phyloP scores from a whole-genome alignment of 768 basidiomycete genomes.

The Punctularia strigosozonata region DNA sequence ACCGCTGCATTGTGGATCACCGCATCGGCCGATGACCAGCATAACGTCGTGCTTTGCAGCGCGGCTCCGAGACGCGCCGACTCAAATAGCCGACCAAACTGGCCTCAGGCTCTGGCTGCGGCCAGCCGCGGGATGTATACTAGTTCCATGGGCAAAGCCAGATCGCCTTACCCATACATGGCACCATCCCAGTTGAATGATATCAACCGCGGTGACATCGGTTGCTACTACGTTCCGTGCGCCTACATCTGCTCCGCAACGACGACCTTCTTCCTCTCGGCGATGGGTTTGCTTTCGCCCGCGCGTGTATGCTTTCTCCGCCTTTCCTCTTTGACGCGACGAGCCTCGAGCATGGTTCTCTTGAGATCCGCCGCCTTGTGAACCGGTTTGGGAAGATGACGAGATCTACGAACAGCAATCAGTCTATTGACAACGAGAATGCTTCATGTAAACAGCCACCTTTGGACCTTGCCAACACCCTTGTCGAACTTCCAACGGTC shows the following conservation, averaged over 20 bases:
- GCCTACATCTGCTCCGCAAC: constrained; percentile 66
- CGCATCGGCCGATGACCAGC: too few relatives aligned
- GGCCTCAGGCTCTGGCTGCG: too few relatives aligned
- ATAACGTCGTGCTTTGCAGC: too few relatives aligned
- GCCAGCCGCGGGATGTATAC: too few relatives aligned
- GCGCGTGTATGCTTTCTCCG: constrained; percentile 80
- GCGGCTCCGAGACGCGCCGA: too few relatives aligned
- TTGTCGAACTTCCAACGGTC: constrained; percentile 82
- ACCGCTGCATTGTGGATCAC: too few relatives aligned
- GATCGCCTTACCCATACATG: too few relatives aligned
- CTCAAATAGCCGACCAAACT: too few relatives aligned
- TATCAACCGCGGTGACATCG: too few relatives aligned
- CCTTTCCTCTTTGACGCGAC: constrained; percentile 86
- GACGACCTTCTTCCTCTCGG: constrained; percentile 84
- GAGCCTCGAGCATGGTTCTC: constrained; percentile 84
- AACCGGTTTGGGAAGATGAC: constrained; percentile 86
- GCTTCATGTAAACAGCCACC: constrained; percentile 36
- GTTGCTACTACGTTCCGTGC: too few relatives aligned
- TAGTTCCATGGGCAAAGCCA: too few relatives aligned
- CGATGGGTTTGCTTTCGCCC: constrained; percentile 79
- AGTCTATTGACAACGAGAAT: not conserved
- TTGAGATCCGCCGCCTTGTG: constrained; percentile 83
- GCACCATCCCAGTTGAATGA: too few relatives aligned
- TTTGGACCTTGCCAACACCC: constrained; percentile 69
- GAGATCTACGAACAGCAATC: constrained; percentile 31